These are phyloP conservation scores for Cutaneotrichosporon daszewskae DNA, from an alignment of 1,284 basidiomycete genomes.

Conservation along the genomic window DNA sequence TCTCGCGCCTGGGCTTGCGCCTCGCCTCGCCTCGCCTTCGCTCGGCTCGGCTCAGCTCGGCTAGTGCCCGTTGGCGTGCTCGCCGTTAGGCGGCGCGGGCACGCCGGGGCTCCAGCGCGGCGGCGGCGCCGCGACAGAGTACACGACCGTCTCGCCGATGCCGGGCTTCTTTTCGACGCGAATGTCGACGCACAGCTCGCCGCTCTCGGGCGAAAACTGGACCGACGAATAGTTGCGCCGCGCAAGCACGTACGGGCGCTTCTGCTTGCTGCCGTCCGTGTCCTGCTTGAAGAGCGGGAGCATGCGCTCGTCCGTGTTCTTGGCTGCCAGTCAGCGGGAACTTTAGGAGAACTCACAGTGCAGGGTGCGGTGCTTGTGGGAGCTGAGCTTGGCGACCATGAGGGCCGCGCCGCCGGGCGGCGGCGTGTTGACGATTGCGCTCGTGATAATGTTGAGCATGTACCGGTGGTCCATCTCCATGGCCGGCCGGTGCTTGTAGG, in stretches of 20 bases:
- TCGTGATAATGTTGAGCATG: constrained; percentile 64
- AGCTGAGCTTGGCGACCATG: constrained; percentile 72
- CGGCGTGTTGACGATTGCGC: constrained; percentile 53
- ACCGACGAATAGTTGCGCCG: constrained; percentile 85
- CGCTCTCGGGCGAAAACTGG: constrained; percentile 56
- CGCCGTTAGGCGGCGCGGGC: no score
- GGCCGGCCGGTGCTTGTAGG: constrained; percentile 52
- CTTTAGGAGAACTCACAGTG: no score
- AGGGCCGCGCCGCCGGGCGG: constrained; percentile 71
- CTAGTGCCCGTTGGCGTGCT: no score
- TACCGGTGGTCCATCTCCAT: constrained; percentile 71
- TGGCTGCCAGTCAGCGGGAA: no score
- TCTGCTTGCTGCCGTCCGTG: constrained; percentile 60
- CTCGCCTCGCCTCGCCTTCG: no score
- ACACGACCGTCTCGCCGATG: constrained; percentile 68
- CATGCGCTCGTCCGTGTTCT: constrained; percentile 71
- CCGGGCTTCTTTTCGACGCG: constrained; percentile 81
- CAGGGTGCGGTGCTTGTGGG: constrained; percentile 76
- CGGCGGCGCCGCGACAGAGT: constrained; percentile 32
- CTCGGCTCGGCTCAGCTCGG: not conserved
- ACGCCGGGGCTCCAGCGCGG: no score
- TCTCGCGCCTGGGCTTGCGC: no score
- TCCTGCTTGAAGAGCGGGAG: constrained; percentile 75
- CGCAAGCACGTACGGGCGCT: constrained; percentile 48
- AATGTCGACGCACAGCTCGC: constrained; percentile 77